phyloP scores from a whole-genome alignment of 2,329 filamentous ascomycete species.

The Ophiosphaerella herpotricha region DNA sequence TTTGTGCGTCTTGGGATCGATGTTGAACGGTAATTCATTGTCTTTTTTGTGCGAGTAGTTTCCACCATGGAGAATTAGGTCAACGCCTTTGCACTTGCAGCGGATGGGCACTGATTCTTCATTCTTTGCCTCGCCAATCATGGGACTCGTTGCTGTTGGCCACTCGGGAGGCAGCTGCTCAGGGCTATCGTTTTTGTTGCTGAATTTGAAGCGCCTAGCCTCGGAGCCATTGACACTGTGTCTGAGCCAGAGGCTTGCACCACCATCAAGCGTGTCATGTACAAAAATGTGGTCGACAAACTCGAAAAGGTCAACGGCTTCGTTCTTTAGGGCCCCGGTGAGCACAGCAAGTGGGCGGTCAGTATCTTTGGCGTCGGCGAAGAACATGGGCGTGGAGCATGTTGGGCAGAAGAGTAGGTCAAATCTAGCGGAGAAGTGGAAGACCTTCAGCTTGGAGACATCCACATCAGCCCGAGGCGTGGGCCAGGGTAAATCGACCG shows the following conservation, averaged over 20 bases:
- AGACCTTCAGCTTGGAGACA: slow-evolving; percentile 39
- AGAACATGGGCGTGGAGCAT: slow-evolving; percentile 55
- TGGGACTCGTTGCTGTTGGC: slow-evolving; percentile 17
- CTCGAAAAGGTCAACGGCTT: slow-evolving; percentile 32
- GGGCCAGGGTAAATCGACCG: slow-evolving; percentile 46
- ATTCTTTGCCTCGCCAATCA: slow-evolving; percentile 16
- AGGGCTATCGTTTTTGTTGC: slow-evolving; percentile 10
- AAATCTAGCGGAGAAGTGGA: slow-evolving; percentile 43
- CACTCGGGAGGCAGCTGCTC: slow-evolving; percentile 39
- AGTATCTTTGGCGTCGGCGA: slow-evolving; percentile 25
- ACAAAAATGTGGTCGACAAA: slow-evolving; percentile 51
- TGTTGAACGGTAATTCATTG: slow-evolving; percentile 48
- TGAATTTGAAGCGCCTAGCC: slow-evolving; percentile 21
- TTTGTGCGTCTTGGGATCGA: slow-evolving; percentile 53
- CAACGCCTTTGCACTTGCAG: slow-evolving; percentile 56
- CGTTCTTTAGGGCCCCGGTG: slow-evolving; percentile 47
- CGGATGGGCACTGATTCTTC: slow-evolving; percentile 43
- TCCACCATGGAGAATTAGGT: slow-evolving; percentile 47
- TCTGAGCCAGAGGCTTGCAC: slow-evolving; percentile 54
- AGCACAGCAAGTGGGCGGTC: slow-evolving; percentile 38
- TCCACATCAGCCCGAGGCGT: slow-evolving; percentile 36
- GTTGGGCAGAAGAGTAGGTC: slow-evolving; percentile 50
- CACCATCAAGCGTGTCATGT: slow-evolving; percentile 59
- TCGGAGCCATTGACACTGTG: slow-evolving; percentile 40
- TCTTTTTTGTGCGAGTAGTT: slow-evolving; percentile 29